These are phyloP conservation scores for Fusarium piperis DNA, from an alignment of 2,329 filamentous ascomycete species.

Conservation along the genomic window DNA sequence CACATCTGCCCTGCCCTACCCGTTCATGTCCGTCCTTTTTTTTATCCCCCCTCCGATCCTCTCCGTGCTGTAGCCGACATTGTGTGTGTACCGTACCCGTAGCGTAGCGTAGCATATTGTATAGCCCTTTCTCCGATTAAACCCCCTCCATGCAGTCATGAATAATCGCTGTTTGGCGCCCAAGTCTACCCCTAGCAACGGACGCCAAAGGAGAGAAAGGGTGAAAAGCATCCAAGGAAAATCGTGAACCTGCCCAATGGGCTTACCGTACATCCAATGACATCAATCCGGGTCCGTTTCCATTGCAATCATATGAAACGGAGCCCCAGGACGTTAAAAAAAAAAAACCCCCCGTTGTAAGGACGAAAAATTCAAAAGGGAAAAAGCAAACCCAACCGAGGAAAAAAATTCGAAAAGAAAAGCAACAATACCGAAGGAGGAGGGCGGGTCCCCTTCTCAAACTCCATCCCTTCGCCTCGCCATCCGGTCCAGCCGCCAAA, in stretches of 20 bases:
- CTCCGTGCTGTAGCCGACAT: slow-evolving; percentile 24
- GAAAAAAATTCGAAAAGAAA: slow-evolving; percentile 5
- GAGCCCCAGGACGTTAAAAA: slow-evolving; percentile 5
- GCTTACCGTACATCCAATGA: slow-evolving; percentile 19
- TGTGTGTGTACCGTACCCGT: slow-evolving; percentile 27
- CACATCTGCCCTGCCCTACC: slow-evolving; percentile 5
- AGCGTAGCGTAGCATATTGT: slow-evolving; percentile 14
- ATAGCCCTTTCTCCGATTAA: slow-evolving; percentile 31
- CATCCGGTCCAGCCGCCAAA: slow-evolving; percentile 24
- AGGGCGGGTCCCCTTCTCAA: slow-evolving; percentile 8
- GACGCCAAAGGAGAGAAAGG: slow-evolving; percentile 16
- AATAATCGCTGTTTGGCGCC: slow-evolving; percentile 35
- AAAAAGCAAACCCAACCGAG: slow-evolving; percentile 1
- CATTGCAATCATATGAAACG: slow-evolving; percentile 10
- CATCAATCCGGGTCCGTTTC: slow-evolving; percentile 23
- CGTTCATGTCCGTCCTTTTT: slow-evolving; percentile 6
- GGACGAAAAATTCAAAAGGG: slow-evolving; percentile 14
- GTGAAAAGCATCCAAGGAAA: slow-evolving; percentile 30
- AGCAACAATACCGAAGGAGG: neutral
- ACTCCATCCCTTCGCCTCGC: slow-evolving; percentile 25
- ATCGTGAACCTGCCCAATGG: slow-evolving; percentile 37
- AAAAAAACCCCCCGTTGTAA: slow-evolving; percentile 15
- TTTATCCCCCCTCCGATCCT: slow-evolving; percentile 19
- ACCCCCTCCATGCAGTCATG: slow-evolving; percentile 35
- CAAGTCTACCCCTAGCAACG: slow-evolving; percentile 22